Conservation (phyloP, 495 filamentous ascomycete genomes). For the Letharia columbiana region DNA sequence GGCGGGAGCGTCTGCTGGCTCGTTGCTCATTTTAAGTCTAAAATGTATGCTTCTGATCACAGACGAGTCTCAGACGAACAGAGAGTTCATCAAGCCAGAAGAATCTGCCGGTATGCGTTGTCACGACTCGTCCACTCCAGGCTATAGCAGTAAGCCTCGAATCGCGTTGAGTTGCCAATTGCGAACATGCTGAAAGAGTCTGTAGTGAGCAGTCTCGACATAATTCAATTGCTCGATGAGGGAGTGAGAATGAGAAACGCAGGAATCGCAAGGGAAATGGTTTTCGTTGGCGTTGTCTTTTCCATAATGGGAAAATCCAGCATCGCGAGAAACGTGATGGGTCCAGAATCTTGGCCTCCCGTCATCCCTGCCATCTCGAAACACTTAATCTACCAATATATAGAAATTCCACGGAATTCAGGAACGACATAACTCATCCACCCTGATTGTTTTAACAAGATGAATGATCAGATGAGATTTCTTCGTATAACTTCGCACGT, state of each 20-base stretch:
- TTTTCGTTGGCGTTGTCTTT: background rate
- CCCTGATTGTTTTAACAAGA: background rate
- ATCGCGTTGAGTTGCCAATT: conserved; percentile 4
- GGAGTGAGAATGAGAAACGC: background rate
- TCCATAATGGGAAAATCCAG: background rate
- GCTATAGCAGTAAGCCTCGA: conserved; percentile 6
- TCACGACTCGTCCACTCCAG: conserved; percentile 4
- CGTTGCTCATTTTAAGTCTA: background rate
- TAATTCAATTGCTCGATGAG: conserved; percentile 7
- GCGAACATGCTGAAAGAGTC: background rate
- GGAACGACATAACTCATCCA: too few relatives aligned
- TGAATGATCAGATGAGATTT: conserved; percentile 1
- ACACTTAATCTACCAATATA: too few relatives aligned
- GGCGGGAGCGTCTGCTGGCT: background rate
- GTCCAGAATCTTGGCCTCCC: background rate
- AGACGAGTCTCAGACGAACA: background rate
- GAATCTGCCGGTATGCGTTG: background rate
- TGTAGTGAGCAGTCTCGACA: conserved; percentile 11
- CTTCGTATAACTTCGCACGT: background rate
- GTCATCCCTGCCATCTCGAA: too few relatives aligned
- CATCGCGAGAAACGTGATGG: background rate
- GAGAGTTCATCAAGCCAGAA: background rate
- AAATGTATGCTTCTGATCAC: background rate
- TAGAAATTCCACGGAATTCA: too few relatives aligned
- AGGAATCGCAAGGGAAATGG: conserved; percentile 10